These are phyloP conservation scores for Xylaria nigripes DNA, from an alignment of 495 filamentous ascomycete species.

Conservation along the genomic window DNA sequence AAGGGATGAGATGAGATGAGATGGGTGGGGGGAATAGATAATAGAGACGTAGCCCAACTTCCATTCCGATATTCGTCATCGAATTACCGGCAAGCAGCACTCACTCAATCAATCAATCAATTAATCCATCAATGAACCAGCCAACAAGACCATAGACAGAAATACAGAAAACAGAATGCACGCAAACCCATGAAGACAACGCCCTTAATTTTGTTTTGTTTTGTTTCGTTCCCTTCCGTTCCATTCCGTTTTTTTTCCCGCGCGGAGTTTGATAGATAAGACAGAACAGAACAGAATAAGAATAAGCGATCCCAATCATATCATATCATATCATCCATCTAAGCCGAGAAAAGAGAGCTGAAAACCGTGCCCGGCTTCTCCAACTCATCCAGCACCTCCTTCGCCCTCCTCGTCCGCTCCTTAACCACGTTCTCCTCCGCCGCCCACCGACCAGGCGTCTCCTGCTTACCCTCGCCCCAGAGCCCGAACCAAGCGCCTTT, in stretches of 20 bases:
- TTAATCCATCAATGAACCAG: too few species aligned
- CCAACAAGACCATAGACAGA: too few species aligned
- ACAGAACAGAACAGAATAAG: neutral
- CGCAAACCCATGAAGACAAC: too few species aligned
- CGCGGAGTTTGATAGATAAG: neutral
- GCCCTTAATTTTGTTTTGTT: neutral
- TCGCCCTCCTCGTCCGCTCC: conserved; percentile 37
- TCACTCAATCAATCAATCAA: too few species aligned
- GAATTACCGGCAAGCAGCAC: too few species aligned
- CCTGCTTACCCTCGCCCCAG: conserved; percentile 33
- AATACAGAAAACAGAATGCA: too few species aligned
- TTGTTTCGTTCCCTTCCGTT: neutral
- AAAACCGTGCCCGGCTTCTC: conserved; percentile 29
- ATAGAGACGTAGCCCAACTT: too few species aligned
- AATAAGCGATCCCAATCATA: too few species aligned
- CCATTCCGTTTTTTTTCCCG: neutral
- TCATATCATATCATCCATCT: too few species aligned
- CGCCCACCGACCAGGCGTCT: conserved; percentile 34
- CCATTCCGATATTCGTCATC: too few species aligned
- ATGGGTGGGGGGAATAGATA: too few species aligned
- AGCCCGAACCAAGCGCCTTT: conserved; percentile 37
- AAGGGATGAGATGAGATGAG: too few species aligned
- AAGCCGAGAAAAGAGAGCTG: conserved; percentile 32
- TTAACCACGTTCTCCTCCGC: conserved; percentile 46
- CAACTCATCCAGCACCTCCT: conserved; percentile 41